Percentiles rank a stretch among this genome's conserved stretches.
phyloP scores from a whole-genome alignment of 805 yeast genomes.

The Zygotorulaspora florentina region DNA sequence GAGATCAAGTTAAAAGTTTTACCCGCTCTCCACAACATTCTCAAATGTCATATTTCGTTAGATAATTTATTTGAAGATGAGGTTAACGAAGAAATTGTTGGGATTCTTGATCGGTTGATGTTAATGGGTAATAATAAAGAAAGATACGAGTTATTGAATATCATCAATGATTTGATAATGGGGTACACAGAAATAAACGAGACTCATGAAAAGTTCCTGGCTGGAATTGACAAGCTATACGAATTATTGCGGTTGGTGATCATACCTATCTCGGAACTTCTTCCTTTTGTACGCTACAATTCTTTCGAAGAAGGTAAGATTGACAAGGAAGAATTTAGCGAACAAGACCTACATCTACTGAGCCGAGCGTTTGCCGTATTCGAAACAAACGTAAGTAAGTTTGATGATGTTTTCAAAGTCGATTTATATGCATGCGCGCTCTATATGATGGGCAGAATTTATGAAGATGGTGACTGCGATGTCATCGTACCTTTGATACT shows the following conservation, averaged over 20 bases:
- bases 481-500: slow-evolving; percentile 49
- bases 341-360: slow-evolving; percentile 40
- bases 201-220: slow-evolving; percentile 41
- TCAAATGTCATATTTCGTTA: slow-evolving; percentile 54
- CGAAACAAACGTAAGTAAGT: slow-evolving; percentile 56
- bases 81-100: slow-evolving; percentile 71
- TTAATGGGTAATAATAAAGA: slow-evolving; percentile 52
- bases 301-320: slow-evolving; percentile 16
- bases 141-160: slow-evolving; percentile 46
- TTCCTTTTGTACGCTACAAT: slow-evolving; percentile 56
- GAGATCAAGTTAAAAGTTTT: slow-evolving; percentile 37
- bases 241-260: slow-evolving; percentile 71
- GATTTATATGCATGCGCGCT: slow-evolving; percentile 73
- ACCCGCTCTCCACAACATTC: slow-evolving; percentile 51
- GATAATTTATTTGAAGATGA: slow-evolving; percentile 59
- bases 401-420: slow-evolving; percentile 62
- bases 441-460: slow-evolving; percentile 55
- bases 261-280: slow-evolving; percentile 53
- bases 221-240: slow-evolving; percentile 72
- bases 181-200: slow-evolving; percentile 33
- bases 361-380: slow-evolving; percentile 49
- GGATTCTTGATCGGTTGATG: slow-evolving; percentile 67
- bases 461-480: slow-evolving; percentile 40
- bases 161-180: slow-evolving; percentile 53
- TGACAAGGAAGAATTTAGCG: slow-evolving; percentile 6